Percentiles rank a stretch among this genome's conserved stretches.
Evolutionary conservation across 495 filamentous ascomycete species (phyloP).

Genomic region (Trichoderma reesei): DNA sequence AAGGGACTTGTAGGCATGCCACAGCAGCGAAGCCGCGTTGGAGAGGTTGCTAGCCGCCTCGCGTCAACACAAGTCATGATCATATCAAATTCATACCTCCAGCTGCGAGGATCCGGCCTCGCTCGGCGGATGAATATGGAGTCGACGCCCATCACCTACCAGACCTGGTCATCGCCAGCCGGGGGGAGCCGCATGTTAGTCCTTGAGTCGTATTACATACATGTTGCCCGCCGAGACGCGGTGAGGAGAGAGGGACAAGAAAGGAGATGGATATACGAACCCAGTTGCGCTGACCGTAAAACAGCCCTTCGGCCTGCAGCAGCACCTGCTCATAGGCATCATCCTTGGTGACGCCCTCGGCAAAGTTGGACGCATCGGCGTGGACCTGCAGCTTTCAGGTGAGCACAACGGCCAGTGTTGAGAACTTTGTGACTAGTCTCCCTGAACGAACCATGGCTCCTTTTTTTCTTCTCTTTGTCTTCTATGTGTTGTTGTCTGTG

Average conservation of each 20-base stretch:
- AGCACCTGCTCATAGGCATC: slow-evolving; percentile 70
- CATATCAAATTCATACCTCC: not conserved
- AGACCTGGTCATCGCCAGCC: slow-evolving; percentile 36
- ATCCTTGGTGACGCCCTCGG: slow-evolving; percentile 52
- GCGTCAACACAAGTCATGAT: not conserved
- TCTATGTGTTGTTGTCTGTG: too few species aligned
- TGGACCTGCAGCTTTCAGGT: slow-evolving; percentile 52
- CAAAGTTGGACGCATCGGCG: slow-evolving; percentile 76
- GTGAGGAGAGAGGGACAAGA: slow-evolving; percentile 1
- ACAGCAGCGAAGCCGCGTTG: slow-evolving; percentile 75
- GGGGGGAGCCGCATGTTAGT: not conserved
- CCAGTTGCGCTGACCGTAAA: slow-evolving; percentile 80
- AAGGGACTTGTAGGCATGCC: slow-evolving; percentile 74
- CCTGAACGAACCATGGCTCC: slow-evolving; percentile 5
- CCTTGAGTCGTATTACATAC: too few species aligned
- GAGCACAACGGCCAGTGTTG: slow-evolving; percentile 4
- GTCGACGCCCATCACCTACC: slow-evolving; percentile 30
- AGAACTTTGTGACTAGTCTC: not conserved
- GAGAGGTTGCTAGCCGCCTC: slow-evolving; percentile 58
- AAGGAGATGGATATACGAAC: slow-evolving; percentile 33
- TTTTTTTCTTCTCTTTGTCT: not conserved
- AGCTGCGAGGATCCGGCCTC: not conserved
- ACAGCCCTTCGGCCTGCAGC: slow-evolving; percentile 57
- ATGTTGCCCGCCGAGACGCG: not conserved
- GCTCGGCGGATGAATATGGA: not conserved